Percentiles rank a stretch among this genome's conserved stretches.
Conservation (phyloP, 1,139 yeast genomes). For the Arxiozyma heterogenica region DNA sequence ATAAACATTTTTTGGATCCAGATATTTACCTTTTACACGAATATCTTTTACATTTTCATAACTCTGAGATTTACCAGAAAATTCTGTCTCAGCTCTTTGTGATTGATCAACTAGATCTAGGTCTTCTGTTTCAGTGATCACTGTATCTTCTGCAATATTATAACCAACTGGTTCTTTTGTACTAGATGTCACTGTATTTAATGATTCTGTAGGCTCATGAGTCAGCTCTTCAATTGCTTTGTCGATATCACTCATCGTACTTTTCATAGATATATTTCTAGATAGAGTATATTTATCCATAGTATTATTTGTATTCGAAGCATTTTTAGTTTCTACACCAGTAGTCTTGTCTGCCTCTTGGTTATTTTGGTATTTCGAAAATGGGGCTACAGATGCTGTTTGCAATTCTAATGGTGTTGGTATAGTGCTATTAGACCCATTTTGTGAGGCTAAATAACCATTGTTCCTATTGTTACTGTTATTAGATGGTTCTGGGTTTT, state of each 20-base stretch:
- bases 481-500: neutral
- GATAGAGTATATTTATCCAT: neutral
- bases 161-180: neutral
- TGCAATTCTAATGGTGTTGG: slow-evolving; percentile 22
- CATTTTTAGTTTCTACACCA: neutral
- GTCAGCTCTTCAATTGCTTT: slow-evolving; percentile 69
- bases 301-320: neutral
- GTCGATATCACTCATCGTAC: slow-evolving; percentile 74
- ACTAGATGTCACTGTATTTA: neutral
- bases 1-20: slow-evolving; percentile 44
- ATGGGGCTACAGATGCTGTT: slow-evolving; percentile 11
- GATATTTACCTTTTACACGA: slow-evolving; percentile 3
- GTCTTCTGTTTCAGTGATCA: slow-evolving; percentile 5
- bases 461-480: neutral
- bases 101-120: slow-evolving; percentile 4
- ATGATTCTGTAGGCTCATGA: slow-evolving; percentile 6
- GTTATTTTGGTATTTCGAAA: neutral
- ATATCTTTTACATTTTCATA: neutral
- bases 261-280: slow-evolving; percentile 36
- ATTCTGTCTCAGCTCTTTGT: neutral
- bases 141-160: slow-evolving; percentile 5
- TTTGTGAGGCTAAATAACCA: slow-evolving; percentile 7
- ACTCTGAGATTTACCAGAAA: neutral
- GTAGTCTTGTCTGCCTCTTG: neutral
- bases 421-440: slow-evolving; percentile 11